Percentiles rank a stretch among this genome's conserved stretches.
Evolutionary conservation across 2,329 filamentous ascomycete genomes (phyloP).

Genomic region (Colletotrichum horii): DNA sequence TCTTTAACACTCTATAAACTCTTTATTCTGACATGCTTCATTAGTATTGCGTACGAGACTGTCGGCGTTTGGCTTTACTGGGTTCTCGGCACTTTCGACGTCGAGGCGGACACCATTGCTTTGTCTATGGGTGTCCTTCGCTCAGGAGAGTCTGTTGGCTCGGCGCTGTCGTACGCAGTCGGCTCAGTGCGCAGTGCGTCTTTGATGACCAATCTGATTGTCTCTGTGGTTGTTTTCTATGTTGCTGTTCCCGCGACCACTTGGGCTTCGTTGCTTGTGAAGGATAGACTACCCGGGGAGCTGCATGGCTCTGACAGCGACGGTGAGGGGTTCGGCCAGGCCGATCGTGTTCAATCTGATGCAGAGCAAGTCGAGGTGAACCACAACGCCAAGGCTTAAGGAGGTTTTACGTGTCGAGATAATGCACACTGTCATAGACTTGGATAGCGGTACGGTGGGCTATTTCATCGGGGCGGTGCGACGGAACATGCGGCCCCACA

Average conservation of each 20-base stretch:
- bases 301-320: not conserved
- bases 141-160: constrained; percentile 53
- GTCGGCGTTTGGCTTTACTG: constrained; percentile 48
- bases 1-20: not conserved
- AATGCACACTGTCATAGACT: not conserved
- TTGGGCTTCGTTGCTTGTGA: not conserved
- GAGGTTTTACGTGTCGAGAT: not conserved
- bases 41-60: constrained; percentile 4
- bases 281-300: not conserved
- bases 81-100: constrained; percentile 54
- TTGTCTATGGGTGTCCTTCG: constrained; percentile 51
- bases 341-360: not conserved
- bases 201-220: constrained; percentile 49
- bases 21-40: not conserved
- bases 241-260: constrained; percentile 25
- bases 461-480: not conserved
- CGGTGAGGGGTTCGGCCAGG: not conserved
- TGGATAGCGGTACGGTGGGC: not conserved
- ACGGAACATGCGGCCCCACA: not conserved
- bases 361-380: not conserved
- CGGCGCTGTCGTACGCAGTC: constrained; percentile 50
- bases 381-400: not conserved
- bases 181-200: constrained; percentile 49
- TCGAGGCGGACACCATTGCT: constrained; percentile 54
- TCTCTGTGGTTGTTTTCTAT: constrained; percentile 52